Conservation (phyloP, 768 basidiomycete species). For the Tulasnella sp. region DNA sequence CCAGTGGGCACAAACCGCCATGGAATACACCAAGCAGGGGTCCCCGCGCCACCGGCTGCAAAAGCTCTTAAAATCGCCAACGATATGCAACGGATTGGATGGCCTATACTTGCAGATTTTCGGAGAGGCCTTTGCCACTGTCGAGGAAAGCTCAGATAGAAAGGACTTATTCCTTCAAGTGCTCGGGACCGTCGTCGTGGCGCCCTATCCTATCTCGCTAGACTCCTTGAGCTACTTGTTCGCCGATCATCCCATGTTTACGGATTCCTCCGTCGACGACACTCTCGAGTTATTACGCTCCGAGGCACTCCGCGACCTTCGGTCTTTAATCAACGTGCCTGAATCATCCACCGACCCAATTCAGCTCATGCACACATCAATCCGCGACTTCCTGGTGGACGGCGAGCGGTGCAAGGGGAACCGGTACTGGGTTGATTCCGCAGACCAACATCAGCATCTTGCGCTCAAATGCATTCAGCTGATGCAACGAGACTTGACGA, state of each 20-base stretch:
- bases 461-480: background rate
- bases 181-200: background rate
- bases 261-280: background rate
- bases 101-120: background rate
- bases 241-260: background rate
- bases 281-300: background rate
- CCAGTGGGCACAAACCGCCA: background rate
- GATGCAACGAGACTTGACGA: background rate
- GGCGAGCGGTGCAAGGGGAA: background rate
- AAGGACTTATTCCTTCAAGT: background rate
- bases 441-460: background rate
- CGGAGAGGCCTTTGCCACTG: background rate
- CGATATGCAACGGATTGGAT: background rate
- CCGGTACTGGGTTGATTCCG: background rate
- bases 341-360: background rate
- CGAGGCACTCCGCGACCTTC: background rate
- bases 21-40: background rate
- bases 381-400: background rate
- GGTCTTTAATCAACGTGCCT: background rate
- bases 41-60: background rate
- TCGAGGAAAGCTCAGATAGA: background rate
- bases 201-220: background rate
- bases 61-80: background rate
- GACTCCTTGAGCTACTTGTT: background rate
- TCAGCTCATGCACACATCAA: background rate